Percentiles rank a stretch among this genome's conserved stretches.
These are phyloP conservation scores for Solanum chilense DNA, from an alignment of 257 asterid species.

Conservation along the genomic window DNA sequence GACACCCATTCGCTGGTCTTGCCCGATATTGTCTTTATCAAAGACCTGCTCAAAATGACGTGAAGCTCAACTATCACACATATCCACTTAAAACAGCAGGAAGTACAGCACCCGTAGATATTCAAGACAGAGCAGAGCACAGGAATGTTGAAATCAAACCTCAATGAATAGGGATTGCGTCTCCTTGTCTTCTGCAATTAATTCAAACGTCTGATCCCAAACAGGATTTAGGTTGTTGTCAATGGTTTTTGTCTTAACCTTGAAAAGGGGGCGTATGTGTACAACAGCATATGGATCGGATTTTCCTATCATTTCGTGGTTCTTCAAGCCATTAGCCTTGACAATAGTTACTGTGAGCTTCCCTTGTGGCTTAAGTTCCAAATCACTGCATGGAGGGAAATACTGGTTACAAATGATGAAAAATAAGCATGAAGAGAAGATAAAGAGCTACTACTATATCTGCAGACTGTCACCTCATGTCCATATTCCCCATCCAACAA, in stretches of 20 bases:
- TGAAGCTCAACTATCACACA: neutral
- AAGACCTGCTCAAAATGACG: constrained; percentile 43
- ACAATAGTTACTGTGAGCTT: constrained; percentile 50
- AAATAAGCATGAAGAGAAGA: neutral
- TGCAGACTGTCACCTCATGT: neutral
- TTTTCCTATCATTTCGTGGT: constrained; percentile 89
- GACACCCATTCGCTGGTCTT: constrained; percentile 73
- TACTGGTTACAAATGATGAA: neutral
- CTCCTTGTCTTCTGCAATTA: constrained; percentile 97
- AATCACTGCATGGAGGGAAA: constrained; percentile 43
- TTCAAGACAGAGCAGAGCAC: neutral
- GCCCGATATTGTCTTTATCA: constrained; percentile 77
- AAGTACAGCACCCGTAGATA: neutral
- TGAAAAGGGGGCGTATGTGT: constrained; percentile 78
- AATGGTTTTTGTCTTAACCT: constrained; percentile 79
- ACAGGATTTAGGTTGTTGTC: constrained; percentile 92
- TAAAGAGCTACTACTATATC: neutral
- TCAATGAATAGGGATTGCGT: constrained; percentile 73
- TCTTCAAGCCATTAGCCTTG: constrained; percentile 71
- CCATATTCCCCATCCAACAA: neutral
- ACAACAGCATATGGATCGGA: constrained; percentile 87
- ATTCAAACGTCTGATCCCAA: constrained; percentile 69
- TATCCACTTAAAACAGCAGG: neutral
- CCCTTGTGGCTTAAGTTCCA: constrained; percentile 99
- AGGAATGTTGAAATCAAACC: constrained; percentile 27